phyloP scores from a whole-genome alignment of 257 asterid species.

The Pogostemon cablin region DNA sequence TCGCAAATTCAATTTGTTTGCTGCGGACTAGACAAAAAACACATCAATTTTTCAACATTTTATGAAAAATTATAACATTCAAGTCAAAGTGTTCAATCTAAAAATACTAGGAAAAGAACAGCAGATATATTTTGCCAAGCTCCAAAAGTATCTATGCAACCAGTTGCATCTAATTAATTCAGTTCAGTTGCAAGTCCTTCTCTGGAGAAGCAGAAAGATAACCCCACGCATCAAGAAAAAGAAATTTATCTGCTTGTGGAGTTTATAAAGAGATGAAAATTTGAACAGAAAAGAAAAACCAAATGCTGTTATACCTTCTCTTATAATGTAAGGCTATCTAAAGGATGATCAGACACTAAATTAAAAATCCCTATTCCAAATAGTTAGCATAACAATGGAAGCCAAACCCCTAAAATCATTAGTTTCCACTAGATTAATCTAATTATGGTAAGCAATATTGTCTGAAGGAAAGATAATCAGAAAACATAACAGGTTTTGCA shows the following conservation, averaged over 20 bases:
- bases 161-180: slow-evolving; percentile 8
- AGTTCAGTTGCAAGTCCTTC: slow-evolving; percentile 25
- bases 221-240: slow-evolving; percentile 9
- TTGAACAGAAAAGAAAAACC: slow-evolving; percentile 17
- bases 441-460: slow-evolving; percentile 18
- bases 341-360: slow-evolving; percentile 3
- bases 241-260: slow-evolving; percentile 18
- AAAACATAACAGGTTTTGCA: slow-evolving; percentile 10
- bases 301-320: slow-evolving; percentile 1
- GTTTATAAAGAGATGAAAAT: not conserved
- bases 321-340: not conserved
- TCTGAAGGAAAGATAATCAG: slow-evolving; percentile 12
- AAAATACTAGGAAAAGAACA: not conserved
- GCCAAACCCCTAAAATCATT: not conserved
- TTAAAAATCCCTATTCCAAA: slow-evolving; percentile 11
- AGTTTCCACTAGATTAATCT: not conserved
- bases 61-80: slow-evolving; percentile 24
- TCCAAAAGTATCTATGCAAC: slow-evolving; percentile 15
- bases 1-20: slow-evolving; percentile 1
- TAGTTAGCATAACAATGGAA: slow-evolving; percentile 25
- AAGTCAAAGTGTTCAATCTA: slow-evolving; percentile 12
- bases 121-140: slow-evolving; percentile 11
- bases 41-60: slow-evolving; percentile 12
- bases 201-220: slow-evolving; percentile 19
- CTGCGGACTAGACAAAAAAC: slow-evolving; percentile 8